These are phyloP conservation scores for Elongisporangium undulatum DNA, from an alignment of 352 stramenopile species.

Conservation along the genomic window DNA sequence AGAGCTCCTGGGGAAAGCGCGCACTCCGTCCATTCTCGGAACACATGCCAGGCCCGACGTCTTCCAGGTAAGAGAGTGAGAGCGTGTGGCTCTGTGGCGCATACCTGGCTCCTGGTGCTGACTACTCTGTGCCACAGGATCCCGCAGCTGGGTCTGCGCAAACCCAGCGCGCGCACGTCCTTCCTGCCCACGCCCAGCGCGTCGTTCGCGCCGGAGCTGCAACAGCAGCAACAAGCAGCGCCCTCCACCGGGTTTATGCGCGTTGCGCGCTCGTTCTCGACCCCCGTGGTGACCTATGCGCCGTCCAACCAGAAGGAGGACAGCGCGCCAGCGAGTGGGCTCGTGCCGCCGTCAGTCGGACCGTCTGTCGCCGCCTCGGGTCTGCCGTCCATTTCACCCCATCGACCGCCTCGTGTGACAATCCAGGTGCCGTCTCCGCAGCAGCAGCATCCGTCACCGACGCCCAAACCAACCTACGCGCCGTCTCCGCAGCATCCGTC, in stretches of 20 bases:
- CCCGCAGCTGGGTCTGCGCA: slow-evolving; percentile 13
- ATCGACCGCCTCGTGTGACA: slow-evolving; percentile 9
- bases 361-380: neutral
- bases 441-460: neutral
- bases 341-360: neutral
- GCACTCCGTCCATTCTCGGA: neutral
- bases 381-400: neutral
- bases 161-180: slow-evolving; percentile 7
- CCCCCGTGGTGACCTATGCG: slow-evolving; percentile 1
- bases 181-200: slow-evolving; percentile 11
- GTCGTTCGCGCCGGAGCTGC: slow-evolving; percentile 2
- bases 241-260: slow-evolving; percentile 6
- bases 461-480: slow-evolving; percentile 13
- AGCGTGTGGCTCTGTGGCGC: neutral
- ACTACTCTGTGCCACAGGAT: slow-evolving; percentile 8
- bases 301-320: slow-evolving; percentile 5
- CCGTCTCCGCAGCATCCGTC: slow-evolving; percentile 8
- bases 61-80: neutral
- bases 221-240: slow-evolving; percentile 3
- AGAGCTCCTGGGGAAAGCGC: neutral
- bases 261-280: slow-evolving; percentile 14
- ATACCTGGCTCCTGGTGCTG: neutral
- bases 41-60: neutral
- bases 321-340: neutral
- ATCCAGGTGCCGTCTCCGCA: slow-evolving; percentile 11